Evolutionary conservation across 2,329 filamentous ascomycete genomes (phyloP).

Genomic region (Ascochyta viciae-villosae): DNA sequence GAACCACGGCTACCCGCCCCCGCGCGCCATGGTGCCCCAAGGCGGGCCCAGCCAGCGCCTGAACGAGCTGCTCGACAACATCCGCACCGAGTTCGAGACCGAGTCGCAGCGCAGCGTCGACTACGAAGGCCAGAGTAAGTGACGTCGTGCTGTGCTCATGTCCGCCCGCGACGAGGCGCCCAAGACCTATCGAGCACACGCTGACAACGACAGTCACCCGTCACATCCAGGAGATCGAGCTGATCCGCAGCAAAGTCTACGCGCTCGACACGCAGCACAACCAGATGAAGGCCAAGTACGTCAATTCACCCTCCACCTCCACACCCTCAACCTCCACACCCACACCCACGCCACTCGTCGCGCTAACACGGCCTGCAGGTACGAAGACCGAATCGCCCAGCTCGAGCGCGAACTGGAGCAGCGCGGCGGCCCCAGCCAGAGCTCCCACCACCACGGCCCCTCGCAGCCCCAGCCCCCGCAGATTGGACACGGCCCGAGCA

Average conservation of each 20-base stretch:
- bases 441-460: conserved; percentile 78
- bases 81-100: conserved; percentile 88
- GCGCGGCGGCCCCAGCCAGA: conserved; percentile 69
- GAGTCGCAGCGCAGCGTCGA: conserved; percentile 82
- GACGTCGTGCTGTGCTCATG: neutral
- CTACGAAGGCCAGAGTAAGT: conserved; percentile 93
- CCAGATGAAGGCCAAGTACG: conserved; percentile 89
- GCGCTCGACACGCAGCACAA: conserved; percentile 90
- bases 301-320: conserved; percentile 15
- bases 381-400: conserved; percentile 87
- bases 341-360: conserved; percentile 16
- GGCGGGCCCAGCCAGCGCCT: conserved; percentile 74
- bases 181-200: neutral
- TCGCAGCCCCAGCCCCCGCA: conserved; percentile 78
- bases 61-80: conserved; percentile 88
- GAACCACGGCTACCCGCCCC: conserved; percentile 72
- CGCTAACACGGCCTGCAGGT: conserved; percentile 63
- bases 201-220: conserved; percentile 69
- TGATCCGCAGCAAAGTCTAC: conserved; percentile 92
- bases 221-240: conserved; percentile 93
- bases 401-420: conserved; percentile 87
- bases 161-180: too few species aligned
- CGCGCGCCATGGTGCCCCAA: conserved; percentile 73
- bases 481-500: conserved; percentile 85
- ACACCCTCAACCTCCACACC: neutral